Base-by-base conservation (phyloP, 2,329 filamentous ascomycete species). In the Fusarium sp. region DNA sequence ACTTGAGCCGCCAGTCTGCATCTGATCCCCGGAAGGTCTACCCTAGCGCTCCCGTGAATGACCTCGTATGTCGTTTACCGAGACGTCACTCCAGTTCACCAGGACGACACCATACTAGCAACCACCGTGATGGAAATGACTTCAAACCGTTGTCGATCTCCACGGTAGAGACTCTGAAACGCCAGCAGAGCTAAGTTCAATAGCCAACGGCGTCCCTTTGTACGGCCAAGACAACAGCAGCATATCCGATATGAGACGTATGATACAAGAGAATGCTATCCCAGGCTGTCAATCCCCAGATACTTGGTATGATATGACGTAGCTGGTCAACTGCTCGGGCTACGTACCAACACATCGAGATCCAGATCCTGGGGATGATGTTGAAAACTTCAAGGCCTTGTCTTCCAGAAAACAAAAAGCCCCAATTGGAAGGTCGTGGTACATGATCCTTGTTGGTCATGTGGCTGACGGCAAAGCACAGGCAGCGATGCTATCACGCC, bases 31-130 rank as follows among this genome's bases (percentile, higher is more conserved):
- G 47, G 62, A 41, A 55, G 58, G 48, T 41, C 52, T 67, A 50
- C 37, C 46, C 57, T 70, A 70, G 66, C 66, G 61, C 30, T 67
- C 66, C 66, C 66, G 56, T 24, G 26, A 8, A 59, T 53, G 62
- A 43, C 20, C 19, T 43, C 41, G 32, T 51, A 26, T 22, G 47
- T 39, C 13, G 44, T 33, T 61, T 43, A 46, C 60, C 47, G 47
- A 60, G 53, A 62, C 52, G 49, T 65, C 50, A 61, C 43, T 24
- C 53, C 58, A 58, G 39, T 54, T 45, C 39, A 59, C 19, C 41
- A 57, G 22, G 35, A 65, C 41, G 22, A 14, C 15, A 30, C 37
- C 32, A 32, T 32, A 30, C n/a, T 19, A n/a, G 20, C 14, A 15
- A 56, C 30, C 56, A 11, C 26, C 20, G 14, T 17, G 22, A 37